Conservation (phyloP, 352 stramenopile genomes). For the Phytophthora brassicae region DNA sequence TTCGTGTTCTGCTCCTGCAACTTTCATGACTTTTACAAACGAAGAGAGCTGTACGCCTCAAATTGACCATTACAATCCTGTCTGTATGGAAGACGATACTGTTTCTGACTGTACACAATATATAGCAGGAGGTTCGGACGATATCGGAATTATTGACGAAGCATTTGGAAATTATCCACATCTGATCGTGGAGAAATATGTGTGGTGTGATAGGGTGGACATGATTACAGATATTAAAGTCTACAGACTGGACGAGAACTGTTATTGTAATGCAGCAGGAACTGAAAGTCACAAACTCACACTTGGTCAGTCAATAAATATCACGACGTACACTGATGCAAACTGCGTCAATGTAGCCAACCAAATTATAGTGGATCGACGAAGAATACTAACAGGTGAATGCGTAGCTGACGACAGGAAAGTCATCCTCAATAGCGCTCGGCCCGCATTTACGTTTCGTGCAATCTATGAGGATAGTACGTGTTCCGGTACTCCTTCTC, state of each 20-base stretch:
- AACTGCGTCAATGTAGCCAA: background rate
- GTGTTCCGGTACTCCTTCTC: background rate
- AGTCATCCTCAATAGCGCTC: background rate
- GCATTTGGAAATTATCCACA: background rate
- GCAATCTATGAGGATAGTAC: conserved; percentile 8
- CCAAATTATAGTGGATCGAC: background rate
- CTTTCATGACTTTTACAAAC: background rate
- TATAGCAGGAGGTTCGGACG: background rate
- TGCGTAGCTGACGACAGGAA: background rate
- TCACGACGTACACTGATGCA: background rate
- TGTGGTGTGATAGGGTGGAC: background rate
- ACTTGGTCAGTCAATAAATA: background rate
- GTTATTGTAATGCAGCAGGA: background rate
- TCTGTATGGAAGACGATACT: background rate
- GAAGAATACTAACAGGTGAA: background rate
- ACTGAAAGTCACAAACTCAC: background rate
- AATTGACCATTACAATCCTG: background rate
- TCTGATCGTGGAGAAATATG: background rate
- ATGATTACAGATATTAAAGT: background rate
- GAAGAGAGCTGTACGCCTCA: background rate
- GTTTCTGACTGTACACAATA: conserved; percentile 10
- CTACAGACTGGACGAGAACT: background rate
- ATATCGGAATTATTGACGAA: conserved; percentile 2
- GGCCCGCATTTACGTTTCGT: background rate
- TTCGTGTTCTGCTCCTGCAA: background rate